Evolutionary conservation across 305 asterid genomes (phyloP), one percentile per base, ranked within the genome.

Genomic region (Caryopteris hybrid): DNA sequence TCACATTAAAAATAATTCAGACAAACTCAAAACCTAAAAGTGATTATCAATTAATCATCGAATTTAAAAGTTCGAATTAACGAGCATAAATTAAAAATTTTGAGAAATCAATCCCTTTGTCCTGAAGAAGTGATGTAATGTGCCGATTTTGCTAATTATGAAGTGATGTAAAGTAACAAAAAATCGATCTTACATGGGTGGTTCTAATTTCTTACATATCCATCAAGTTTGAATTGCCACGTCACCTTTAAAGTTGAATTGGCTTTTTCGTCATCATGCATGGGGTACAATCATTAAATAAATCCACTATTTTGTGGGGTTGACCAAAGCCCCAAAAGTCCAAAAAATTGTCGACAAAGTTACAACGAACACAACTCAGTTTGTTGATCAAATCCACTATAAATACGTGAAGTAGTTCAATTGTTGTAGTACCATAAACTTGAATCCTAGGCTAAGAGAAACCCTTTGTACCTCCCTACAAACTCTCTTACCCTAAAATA

Each of bases 341-440:
- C 68, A 48, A 46, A 34, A 38, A 2, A n/a, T 21, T 64, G 14
- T 53, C 11, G 27, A 66, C 48, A 65, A 67, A 52, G 41, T 36
- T 10, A 18, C 8, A 27, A 63, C 52, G 20, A 43, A 2, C 62
- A 66, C 23, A 22, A 18, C 25, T n/a, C 27, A 34, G 22, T 33
- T 57, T 25, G 21, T 46, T 16, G 17, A 69, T 61, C 23, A 7
- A 1, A 6, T 22, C 70, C 55, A 43, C 74, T 73, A 78, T 78
- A 78, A 69, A 78, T 56, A 69, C 43, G 68, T 43, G 70, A 29
- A 62, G 63, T 6, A 20, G 2, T 47, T 59, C 56, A 1, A 58
- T 45, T 65, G 39, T 18, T 31, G 2, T 50, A 70, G 43, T n/a
- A 73, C 31, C 66, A 64, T 50, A 63, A 57, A 55, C 11, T 20